A percentile compares a stretch with the other conserved stretches of the same genome.
Conservation (phyloP, 225 moss, liverwort and hornwort species). For the Pseudoscleropodium purum region DNA sequence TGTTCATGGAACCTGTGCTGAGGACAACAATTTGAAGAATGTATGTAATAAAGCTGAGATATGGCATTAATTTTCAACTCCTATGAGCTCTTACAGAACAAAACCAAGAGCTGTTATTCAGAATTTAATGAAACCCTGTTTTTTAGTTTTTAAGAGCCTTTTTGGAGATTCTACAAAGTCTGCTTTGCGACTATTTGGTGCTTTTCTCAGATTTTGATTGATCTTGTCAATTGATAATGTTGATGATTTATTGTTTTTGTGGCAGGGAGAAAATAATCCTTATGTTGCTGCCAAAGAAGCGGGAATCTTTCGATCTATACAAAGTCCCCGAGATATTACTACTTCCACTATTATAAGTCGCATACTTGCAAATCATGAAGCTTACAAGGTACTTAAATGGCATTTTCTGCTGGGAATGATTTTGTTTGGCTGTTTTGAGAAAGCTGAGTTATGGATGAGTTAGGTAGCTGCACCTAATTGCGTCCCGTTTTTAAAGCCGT, state of each 20-base stretch:
- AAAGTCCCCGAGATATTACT: slow-evolving; percentile 69
- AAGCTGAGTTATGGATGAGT: not conserved
- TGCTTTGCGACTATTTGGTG: not conserved
- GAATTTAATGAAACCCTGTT: not conserved
- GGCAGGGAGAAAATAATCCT: slow-evolving; percentile 69
- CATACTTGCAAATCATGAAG: slow-evolving; percentile 84
- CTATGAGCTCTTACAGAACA: not conserved
- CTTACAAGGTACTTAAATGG: slow-evolving; percentile 60
- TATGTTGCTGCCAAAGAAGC: slow-evolving; percentile 57
- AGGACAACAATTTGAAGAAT: slow-evolving; percentile 61
- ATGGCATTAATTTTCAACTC: not conserved
- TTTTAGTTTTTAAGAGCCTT: not conserved
- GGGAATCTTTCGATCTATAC: slow-evolving; percentile 42
- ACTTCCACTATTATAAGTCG: slow-evolving; percentile 86
- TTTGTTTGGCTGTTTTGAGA: not conserved
- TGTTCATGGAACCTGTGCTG: slow-evolving; percentile 83
- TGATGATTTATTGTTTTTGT: not conserved
- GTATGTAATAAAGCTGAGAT: slow-evolving; percentile 25
- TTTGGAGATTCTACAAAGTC: not conserved
- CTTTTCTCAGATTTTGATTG: not conserved
- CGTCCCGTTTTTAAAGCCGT: not conserved
- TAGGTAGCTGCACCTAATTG: not conserved
- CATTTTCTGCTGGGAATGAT: not conserved
- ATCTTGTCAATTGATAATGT: not conserved
- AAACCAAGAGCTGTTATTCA: not conserved